Conservation (phyloP, 1,284 basidiomycete species). For the Boletus smithii region DNA sequence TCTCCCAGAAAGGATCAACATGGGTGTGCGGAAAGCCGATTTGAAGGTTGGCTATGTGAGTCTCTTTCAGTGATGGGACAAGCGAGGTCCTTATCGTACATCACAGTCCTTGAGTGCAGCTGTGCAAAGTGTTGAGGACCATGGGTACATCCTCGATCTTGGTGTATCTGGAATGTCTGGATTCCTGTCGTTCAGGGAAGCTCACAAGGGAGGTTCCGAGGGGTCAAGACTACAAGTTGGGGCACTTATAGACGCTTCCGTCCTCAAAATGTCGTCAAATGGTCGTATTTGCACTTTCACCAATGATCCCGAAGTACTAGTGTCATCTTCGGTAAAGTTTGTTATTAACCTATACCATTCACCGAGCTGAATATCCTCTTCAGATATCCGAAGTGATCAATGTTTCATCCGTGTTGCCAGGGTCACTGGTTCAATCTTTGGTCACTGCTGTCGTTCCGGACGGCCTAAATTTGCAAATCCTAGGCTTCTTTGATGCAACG, state of each 20-base stretch:
- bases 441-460: slow-evolving; percentile 77
- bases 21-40: slow-evolving; percentile 77
- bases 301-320: slow-evolving; percentile 46
- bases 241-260: slow-evolving; percentile 59
- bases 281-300: slow-evolving; percentile 67
- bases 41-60: slow-evolving; percentile 72
- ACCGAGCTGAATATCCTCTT: slow-evolving; percentile 9
- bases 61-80: slow-evolving; percentile 13
- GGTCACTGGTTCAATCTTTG: slow-evolving; percentile 80
- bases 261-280: slow-evolving; percentile 65
- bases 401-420: slow-evolving; percentile 83
- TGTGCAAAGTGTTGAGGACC: slow-evolving; percentile 88
- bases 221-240: slow-evolving; percentile 60
- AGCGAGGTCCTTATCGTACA: slow-evolving; percentile 4
- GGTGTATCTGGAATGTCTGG: slow-evolving; percentile 76
- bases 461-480: slow-evolving; percentile 87
- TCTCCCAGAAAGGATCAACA: slow-evolving; percentile 83
- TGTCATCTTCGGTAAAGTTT: slow-evolving; percentile 49
- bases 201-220: slow-evolving; percentile 41
- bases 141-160: slow-evolving; percentile 89
- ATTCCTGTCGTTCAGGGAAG: slow-evolving; percentile 75
- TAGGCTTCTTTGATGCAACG: slow-evolving; percentile 93
- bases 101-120: slow-evolving; percentile 69
- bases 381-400: slow-evolving; percentile 75
- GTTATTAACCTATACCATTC: slow-evolving; percentile 17